Percentiles rank a stretch among this genome's conserved stretches.
Conservation (phyloP, 2,329 filamentous ascomycete species). For the Fusarium longipes region DNA sequence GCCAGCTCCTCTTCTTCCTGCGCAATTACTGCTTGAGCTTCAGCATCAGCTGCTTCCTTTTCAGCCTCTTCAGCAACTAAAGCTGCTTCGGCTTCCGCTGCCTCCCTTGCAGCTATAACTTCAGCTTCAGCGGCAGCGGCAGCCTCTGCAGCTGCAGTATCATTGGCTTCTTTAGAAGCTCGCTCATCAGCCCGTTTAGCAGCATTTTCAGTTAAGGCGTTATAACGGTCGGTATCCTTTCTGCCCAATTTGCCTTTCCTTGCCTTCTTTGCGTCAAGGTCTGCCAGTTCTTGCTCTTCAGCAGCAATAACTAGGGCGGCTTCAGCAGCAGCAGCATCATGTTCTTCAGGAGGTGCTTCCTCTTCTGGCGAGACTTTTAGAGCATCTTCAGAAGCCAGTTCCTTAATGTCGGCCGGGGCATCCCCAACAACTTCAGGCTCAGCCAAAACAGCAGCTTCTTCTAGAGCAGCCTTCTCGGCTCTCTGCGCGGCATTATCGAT, state of each 20-base stretch:
- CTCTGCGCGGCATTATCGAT: slow-evolving; percentile 30
- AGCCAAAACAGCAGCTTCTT: slow-evolving; percentile 26
- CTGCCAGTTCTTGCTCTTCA: slow-evolving; percentile 55
- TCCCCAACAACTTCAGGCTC: slow-evolving; percentile 38
- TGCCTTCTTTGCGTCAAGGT: slow-evolving; percentile 60
- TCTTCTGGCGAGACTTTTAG: slow-evolving; percentile 31
- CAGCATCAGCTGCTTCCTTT: slow-evolving; percentile 32
- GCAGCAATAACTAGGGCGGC: slow-evolving; percentile 28
- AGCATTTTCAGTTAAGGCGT: slow-evolving; percentile 51
- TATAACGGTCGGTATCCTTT: slow-evolving; percentile 59
- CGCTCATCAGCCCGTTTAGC: slow-evolving; percentile 50
- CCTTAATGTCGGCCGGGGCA: slow-evolving; percentile 11
- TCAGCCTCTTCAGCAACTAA: slow-evolving; percentile 25
- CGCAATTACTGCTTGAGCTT: slow-evolving; percentile 19
- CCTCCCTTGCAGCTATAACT: not conserved
- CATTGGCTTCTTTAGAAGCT: slow-evolving; percentile 37
- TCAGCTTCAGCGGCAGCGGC: slow-evolving; percentile 29
- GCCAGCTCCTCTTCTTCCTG: slow-evolving; percentile 40
- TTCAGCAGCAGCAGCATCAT: slow-evolving; percentile 42
- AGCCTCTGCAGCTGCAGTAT: slow-evolving; percentile 34
- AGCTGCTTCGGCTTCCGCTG: slow-evolving; percentile 22
- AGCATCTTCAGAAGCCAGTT: slow-evolving; percentile 25
- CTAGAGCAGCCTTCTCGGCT: slow-evolving; percentile 18
- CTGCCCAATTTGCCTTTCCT: slow-evolving; percentile 60
- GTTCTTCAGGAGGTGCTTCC: slow-evolving; percentile 12